phyloP scores from a whole-genome alignment of 2,329 filamentous ascomycete species.

The Beauveria sp. region DNA sequence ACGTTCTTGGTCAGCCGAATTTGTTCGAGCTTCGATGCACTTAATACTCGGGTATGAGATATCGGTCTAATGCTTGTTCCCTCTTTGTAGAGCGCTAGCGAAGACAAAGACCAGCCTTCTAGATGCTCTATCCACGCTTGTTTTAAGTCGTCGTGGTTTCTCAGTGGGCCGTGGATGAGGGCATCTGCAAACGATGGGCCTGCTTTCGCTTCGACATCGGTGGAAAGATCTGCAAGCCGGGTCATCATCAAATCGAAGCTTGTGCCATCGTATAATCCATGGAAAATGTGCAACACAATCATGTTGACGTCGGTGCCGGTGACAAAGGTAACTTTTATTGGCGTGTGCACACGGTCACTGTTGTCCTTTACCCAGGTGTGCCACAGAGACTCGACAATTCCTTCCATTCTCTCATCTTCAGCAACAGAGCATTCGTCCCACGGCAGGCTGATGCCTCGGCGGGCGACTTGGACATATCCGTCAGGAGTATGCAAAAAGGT shows the following conservation, averaged over 20 bases:
- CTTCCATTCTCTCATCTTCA: slow-evolving; percentile 23
- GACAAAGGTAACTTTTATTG: slow-evolving; percentile 44
- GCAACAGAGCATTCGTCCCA: slow-evolving; percentile 35
- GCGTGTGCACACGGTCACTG: slow-evolving; percentile 35
- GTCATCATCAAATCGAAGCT: slow-evolving; percentile 64
- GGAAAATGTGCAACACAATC: slow-evolving; percentile 67
- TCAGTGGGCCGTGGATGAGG: slow-evolving; percentile 62
- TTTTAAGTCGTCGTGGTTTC: slow-evolving; percentile 30
- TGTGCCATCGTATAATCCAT: slow-evolving; percentile 79
- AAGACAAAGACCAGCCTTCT: slow-evolving; percentile 18
- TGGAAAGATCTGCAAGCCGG: slow-evolving; percentile 33
- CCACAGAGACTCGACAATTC: slow-evolving; percentile 28
- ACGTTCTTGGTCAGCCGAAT: slow-evolving; percentile 17
- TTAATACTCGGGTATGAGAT: background rate
- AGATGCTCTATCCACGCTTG: slow-evolving; percentile 63
- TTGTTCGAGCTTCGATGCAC: slow-evolving; percentile 9
- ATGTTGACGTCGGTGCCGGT: slow-evolving; percentile 19
- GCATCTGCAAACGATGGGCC: slow-evolving; percentile 57
- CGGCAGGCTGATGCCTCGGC: slow-evolving; percentile 33
- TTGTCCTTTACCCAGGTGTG: slow-evolving; percentile 49
- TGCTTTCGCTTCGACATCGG: slow-evolving; percentile 15
- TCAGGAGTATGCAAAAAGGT: slow-evolving; percentile 65
- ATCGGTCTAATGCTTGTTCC: background rate
- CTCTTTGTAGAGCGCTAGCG: background rate
- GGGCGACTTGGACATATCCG: slow-evolving; percentile 67